Base-by-base conservation (phyloP, 148 eudicot genomes). In the Spergularia marina region DNA sequence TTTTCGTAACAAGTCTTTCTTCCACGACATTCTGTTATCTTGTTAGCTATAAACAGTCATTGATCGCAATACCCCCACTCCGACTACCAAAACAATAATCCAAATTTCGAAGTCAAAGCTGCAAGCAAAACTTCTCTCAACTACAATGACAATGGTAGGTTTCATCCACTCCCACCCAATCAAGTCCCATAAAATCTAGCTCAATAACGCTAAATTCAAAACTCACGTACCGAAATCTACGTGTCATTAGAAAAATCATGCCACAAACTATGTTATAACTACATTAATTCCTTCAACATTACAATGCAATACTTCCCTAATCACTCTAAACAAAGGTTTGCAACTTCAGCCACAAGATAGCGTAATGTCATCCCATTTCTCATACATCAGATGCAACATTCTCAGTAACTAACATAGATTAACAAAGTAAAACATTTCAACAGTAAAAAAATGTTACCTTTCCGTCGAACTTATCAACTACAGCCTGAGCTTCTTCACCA, bases 401-500 rank as follows among this genome's bases (percentile, higher is more conserved):
- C 41, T 40, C 52, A 65, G n/a, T 30, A 30, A 34, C 1, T 12
- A 75, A 34, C 40, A 58, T 30, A 36, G 11, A 30, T 7, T 23
- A 9, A 40, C 2, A n/a, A 30, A 41, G 5, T 12, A 54, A 39
- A 20, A 7, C 4, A 21, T 6, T 12, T 20, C 34, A n/a, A 59
- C 12, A 71, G 10, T 16, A 55, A 80, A 53, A 20, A 30, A 30
- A 30, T 2, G 2, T 67, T 57, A 91, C 98, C 79, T 74, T 80
- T 25, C 85, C 76, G 73, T 94, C 75, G 60, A 87, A 88, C 76
- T 88, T 90, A 61, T 87, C 87, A 51, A 94, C 70, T 23, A 83
- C 95, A 76, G 93, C 95, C 71, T 82, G 79, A 78, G 97, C 97
- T 74, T 85, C 95, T 20, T 88, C 93, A 11, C 88, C 95, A 72